phyloP scores from a whole-genome alignment of 305 asterid species.

The Stenogyne calaminthoides region DNA sequence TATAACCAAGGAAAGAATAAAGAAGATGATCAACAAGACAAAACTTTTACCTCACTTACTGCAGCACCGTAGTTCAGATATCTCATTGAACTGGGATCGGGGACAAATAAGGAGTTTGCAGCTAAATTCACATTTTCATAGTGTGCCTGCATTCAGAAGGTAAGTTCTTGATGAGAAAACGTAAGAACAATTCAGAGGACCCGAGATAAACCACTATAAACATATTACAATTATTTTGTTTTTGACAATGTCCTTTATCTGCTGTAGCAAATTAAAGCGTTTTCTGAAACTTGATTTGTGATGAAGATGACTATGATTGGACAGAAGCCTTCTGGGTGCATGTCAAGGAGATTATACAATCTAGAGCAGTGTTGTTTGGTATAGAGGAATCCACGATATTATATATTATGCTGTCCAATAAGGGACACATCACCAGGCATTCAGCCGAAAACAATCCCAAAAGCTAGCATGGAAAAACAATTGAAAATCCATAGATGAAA shows the following conservation, averaged over 20 bases:
- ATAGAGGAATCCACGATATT: not conserved
- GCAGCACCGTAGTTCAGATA: conserved; percentile 33
- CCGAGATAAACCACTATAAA: not conserved
- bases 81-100: not conserved
- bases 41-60: conserved; percentile 23
- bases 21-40: not conserved
- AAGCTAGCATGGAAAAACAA: not conserved
- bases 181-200: not conserved
- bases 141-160: conserved; percentile 21
- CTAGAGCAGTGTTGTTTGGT: too few species aligned
- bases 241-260: not conserved
- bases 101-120: conserved; percentile 19
- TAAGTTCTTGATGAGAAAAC: not conserved
- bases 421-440: not conserved
- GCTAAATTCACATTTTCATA: not conserved
- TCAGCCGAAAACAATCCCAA: not conserved
- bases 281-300: not conserved
- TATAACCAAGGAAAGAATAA: not conserved
- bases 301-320: not conserved
- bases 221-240: too few species aligned
- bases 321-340: not conserved
- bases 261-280: not conserved
- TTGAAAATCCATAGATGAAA: not conserved
- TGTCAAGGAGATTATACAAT: not conserved
- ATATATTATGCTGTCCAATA: not conserved